Base-by-base conservation (phyloP, 768 basidiomycete genomes). In the Phanerochaete carnosa region DNA sequence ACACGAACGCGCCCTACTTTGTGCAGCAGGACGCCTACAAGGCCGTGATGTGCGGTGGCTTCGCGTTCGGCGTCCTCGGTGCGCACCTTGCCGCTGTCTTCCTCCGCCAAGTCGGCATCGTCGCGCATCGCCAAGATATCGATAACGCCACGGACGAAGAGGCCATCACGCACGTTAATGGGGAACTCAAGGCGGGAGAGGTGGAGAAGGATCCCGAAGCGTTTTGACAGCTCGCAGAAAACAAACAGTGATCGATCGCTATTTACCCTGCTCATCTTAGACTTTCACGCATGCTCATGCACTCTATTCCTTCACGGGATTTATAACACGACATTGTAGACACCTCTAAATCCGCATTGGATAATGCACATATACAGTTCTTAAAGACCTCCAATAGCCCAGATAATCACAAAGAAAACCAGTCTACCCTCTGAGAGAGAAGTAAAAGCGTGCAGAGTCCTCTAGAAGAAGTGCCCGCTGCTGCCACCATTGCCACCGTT, bases 31-130 rank as follows among this genome's bases (percentile, higher is more conserved):
- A 64, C 19, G 83, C 82, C 32, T 92, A 89, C 69, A 74, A 76
- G 33, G 79, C 82, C 22, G 88, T 88, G 2, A 80, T 87, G 64
- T 92, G 89, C 88, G 79, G 81, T 0, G 71, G 73, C 8, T 84
- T 85, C 61, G 83, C 79, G 11, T 89, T 91, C 69, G 83, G 84
- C 5, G 70, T 85, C 30, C 65, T 85, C 30, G 85, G 88, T 86
- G 65, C 72, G 23, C 8, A 77, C 3, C 56, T 80, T 22, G 74
- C 72, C 5, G 65, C 60, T 8, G 13, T 78, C 19, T 78, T 78
- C 70, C 68, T 81, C 32, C 72, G 75, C 1, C 68, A 71, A 1
- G 78, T 76, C 15, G 80, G 80, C 23, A 58, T 80, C 23, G 72
- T 82, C 16, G 80, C 80, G 13, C 68, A 75, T 57, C 15, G 45